phyloP scores from a whole-genome alignment of 805 yeast genomes.

The Hanseniaspora mollemarum region DNA sequence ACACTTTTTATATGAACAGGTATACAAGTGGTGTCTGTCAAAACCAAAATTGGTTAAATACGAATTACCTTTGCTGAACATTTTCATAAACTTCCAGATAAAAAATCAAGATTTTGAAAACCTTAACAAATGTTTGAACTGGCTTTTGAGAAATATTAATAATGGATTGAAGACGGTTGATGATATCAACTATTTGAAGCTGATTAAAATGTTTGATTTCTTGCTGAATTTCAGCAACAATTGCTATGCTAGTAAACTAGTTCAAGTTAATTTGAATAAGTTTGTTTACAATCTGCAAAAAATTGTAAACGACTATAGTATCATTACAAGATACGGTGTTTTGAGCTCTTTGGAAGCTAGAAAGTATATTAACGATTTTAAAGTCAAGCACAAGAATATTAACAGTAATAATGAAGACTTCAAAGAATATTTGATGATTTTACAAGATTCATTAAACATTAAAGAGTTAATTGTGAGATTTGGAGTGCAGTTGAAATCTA shows the following conservation, averaged over 20 bases:
- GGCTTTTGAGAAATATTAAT: constrained; percentile 49
- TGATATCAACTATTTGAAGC: constrained; percentile 46
- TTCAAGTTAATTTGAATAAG: constrained; percentile 33
- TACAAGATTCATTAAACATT: constrained; percentile 36
- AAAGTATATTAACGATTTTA: constrained; percentile 15
- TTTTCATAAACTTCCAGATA: constrained; percentile 25
- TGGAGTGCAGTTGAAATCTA: constrained; percentile 29
- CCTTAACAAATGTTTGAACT: constrained; percentile 47
- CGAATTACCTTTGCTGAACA: constrained; percentile 37
- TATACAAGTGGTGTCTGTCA: constrained; percentile 50
- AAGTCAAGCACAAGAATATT: constrained; percentile 15
- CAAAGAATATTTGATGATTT: constrained; percentile 31
- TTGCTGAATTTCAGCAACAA: constrained; percentile 42
- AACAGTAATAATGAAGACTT: constrained; percentile 18
- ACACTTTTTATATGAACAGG: constrained; percentile 62
- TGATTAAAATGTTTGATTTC: constrained; percentile 57
- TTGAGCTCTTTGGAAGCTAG: constrained; percentile 33
- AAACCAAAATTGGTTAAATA: constrained; percentile 31
- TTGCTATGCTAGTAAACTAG: constrained; percentile 36
- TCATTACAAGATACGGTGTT: constrained; percentile 49
- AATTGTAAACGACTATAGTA: constrained; percentile 35
- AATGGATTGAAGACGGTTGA: constrained; percentile 36
- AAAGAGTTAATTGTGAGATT: constrained; percentile 24
- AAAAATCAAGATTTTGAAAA: constrained; percentile 35
- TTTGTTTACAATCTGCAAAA: constrained; percentile 39